phyloP scores from a whole-genome alignment of 192 early-diverging fungal genomes.

The Coemansia sp. region DNA sequence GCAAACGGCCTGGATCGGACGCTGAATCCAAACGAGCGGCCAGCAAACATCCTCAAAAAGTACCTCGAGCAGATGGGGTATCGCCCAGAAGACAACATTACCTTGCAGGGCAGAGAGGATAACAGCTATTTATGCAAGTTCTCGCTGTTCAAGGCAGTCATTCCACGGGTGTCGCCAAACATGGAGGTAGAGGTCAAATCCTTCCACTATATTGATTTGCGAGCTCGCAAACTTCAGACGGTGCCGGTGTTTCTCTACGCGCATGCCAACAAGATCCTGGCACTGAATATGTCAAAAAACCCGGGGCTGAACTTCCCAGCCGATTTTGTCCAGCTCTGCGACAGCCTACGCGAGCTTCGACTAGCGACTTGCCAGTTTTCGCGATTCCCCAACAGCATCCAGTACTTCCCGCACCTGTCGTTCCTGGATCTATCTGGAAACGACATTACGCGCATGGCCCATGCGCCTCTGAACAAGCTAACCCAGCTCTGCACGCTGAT shows the following conservation, averaged over 20 bases:
- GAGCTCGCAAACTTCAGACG: constrained; percentile 70
- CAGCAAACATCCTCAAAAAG: constrained; percentile 70
- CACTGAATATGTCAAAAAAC: constrained; percentile 82
- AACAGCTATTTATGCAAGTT: constrained; percentile 85
- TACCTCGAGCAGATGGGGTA: constrained; percentile 81
- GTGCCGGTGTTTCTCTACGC: constrained; percentile 77
- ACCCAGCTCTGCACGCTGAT: constrained; percentile 60
- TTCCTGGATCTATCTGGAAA: constrained; percentile 81
- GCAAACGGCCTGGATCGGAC: constrained; percentile 67
- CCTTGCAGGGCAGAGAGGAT: constrained; percentile 79
- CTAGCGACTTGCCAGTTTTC: constrained; percentile 72
- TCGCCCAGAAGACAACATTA: constrained; percentile 70
- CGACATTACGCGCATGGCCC: constrained; percentile 64
- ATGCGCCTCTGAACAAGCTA: constrained; percentile 65
- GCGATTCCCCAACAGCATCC: constrained; percentile 67
- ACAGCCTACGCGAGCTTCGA: constrained; percentile 62
- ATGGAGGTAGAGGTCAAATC: constrained; percentile 55
- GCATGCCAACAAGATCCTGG: constrained; percentile 68
- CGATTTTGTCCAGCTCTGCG: constrained; percentile 80
- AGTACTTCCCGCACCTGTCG: constrained; percentile 62
- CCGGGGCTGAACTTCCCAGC: constrained; percentile 77
- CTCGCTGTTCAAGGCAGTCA: constrained; percentile 62
- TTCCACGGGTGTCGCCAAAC: constrained; percentile 54
- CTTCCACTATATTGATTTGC: constrained; percentile 68
- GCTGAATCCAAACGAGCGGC: constrained; percentile 66